phyloP scores from a whole-genome alignment of 495 filamentous ascomycete species.

The Astrothelium macrocarpum region DNA sequence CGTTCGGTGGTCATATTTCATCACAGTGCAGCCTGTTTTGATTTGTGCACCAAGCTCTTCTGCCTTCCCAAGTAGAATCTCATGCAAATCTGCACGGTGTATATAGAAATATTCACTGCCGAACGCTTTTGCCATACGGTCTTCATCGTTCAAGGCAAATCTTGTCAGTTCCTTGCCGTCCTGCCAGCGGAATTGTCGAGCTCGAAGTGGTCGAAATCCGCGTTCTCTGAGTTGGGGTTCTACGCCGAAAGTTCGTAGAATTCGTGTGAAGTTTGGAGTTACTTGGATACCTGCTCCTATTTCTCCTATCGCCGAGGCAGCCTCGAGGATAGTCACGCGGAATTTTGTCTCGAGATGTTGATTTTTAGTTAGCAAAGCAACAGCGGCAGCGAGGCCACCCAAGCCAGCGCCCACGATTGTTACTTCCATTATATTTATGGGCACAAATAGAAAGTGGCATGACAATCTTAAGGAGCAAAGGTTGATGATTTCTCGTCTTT shows the following conservation, averaged over 20 bases:
- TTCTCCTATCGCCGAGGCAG: conserved; percentile 27
- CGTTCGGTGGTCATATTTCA: not conserved
- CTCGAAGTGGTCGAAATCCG: no score
- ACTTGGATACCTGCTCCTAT: conserved; percentile 44
- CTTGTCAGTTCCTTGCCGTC: not conserved
- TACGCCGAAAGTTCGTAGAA: conserved; percentile 46
- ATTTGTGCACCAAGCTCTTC: not conserved
- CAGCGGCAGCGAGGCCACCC: conserved; percentile 37
- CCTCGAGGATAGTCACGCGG: conserved; percentile 21
- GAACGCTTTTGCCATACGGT: not conserved
- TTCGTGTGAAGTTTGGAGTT: conserved; percentile 46
- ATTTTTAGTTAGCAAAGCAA: conserved; percentile 27
- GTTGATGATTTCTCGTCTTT: no score
- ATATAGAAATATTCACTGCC: not conserved
- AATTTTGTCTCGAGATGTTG: not conserved
- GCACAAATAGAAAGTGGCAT: no score
- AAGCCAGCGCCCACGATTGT: conserved; percentile 40
- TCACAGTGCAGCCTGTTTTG: not conserved
- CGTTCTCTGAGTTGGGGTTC: conserved; percentile 19
- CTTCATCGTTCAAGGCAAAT: not conserved
- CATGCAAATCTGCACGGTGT: not conserved
- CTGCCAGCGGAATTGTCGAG: not conserved
- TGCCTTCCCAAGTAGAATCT: not conserved
- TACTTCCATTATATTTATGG: no score
- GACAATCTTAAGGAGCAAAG: no score